Evolutionary conservation across 2,329 filamentous ascomycete genomes (phyloP), one percentile per base, ranked within the genome.

Genomic region (Fusarium lateritium): DNA sequence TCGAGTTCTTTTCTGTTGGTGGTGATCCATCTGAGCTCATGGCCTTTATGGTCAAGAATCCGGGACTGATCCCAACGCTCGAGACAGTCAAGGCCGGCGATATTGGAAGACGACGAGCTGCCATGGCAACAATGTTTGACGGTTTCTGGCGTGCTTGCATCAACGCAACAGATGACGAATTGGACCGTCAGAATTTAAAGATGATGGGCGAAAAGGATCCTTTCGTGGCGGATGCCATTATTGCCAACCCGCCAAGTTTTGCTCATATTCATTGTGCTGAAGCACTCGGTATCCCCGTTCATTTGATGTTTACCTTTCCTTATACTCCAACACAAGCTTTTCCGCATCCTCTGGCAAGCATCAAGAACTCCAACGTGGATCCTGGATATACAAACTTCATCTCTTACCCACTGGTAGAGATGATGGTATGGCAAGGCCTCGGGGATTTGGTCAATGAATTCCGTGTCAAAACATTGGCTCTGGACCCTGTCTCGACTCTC

Each of bases 351-450:
- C 77, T 95, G 50, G 92, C 92, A 11, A 93, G 89, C 74, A 91
- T 95, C 77, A 92, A 91, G 74, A 86, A 86, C 63, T 89, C 86
- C 17, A 93, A 93, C 67, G 87, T 93, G 10, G 91, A 94, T 71
- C 84, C 87, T 2, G 88, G 88, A 21, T 92, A 93, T 75, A 89
- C 90, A 14, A 96, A 95, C 77, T 94, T 93, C 75, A 93, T 95
- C 76, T 91, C 88, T 3, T 96, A 94, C 75, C 89, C 91, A 0
- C 80, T 95, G 36, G 91, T 95, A 2, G 92, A 95, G 76, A 91
- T 93, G 88, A 93, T 95, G 86, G 92, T 94, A 2, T 97, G 94
- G 94, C 94, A 97, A 78, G 94, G 94, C 0, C 83, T 95, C 1
- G 92, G 92, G 4, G 92, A 94, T 76, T 80, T 95, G 28, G 87